Evolutionary conservation across 345 rosid species (phyloP).

Genomic region (Mallotus nudiflorus): DNA sequence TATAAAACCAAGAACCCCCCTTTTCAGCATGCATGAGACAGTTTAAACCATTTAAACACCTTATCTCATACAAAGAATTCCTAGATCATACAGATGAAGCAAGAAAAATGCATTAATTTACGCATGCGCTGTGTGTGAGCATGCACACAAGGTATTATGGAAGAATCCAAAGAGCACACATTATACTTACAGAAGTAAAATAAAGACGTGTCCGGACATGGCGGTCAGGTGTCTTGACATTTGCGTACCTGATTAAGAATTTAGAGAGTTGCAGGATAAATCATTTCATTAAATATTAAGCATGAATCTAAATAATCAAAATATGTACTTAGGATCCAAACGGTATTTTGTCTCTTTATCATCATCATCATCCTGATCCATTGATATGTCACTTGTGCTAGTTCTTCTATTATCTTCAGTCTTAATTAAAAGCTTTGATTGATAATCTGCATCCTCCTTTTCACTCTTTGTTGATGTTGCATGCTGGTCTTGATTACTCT

Average conservation of each 20-base stretch:
- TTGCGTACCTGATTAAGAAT: conserved; percentile 71
- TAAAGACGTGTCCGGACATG: conserved; percentile 97
- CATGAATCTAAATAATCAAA: conserved; percentile 2
- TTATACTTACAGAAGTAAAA: conserved; percentile 89
- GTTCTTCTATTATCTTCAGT: conserved; percentile 65
- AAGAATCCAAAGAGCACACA: not conserved
- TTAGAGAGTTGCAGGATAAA: conserved; percentile 6
- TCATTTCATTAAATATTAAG: not conserved
- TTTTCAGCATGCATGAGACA: not conserved
- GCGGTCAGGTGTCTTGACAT: conserved; percentile 97
- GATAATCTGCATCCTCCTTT: conserved; percentile 56
- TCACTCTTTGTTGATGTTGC: conserved; percentile 42
- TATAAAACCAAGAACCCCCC: not conserved
- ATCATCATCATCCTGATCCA: conserved; percentile 86
- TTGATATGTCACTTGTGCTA: conserved; percentile 59
- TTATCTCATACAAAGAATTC: not conserved
- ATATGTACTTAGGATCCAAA: conserved; percentile 80
- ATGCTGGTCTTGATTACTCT: conserved; percentile 65
- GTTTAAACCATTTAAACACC: not conserved
- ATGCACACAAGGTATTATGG: not conserved
- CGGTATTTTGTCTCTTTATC: conserved; percentile 95
- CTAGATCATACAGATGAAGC: not conserved
- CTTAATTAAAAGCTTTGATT: conserved; percentile 48
- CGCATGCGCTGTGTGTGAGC: not conserved
- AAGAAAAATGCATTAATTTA: not conserved